These are phyloP conservation scores for Ligustrum vulgare DNA, from an alignment of 257 asterid species.

Conservation along the genomic window DNA sequence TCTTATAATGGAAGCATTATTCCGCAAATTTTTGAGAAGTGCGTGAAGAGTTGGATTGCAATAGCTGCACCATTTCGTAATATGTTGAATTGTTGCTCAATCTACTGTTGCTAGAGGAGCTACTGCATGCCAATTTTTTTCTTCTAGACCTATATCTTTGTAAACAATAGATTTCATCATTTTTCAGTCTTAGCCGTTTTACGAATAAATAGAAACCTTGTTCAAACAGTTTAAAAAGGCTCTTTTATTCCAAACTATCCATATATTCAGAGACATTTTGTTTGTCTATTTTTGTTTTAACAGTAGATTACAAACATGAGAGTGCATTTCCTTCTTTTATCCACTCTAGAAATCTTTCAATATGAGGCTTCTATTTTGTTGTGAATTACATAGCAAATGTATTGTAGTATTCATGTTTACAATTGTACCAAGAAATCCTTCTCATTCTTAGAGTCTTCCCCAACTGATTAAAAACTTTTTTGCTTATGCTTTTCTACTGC, in stretches of 20 bases:
- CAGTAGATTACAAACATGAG: not conserved
- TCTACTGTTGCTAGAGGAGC: not conserved
- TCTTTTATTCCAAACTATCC: not conserved
- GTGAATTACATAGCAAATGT: too few species aligned
- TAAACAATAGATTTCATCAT: not conserved
- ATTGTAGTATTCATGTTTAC: not conserved
- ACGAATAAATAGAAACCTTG: not conserved
- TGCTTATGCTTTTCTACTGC: too few species aligned
- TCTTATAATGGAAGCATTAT: conserved; percentile 27
- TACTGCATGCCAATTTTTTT: not conserved
- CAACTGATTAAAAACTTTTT: too few species aligned
- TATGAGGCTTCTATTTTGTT: not conserved
- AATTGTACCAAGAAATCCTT: not conserved
- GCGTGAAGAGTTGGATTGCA: conserved; percentile 91
- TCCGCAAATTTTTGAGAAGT: conserved; percentile 86
- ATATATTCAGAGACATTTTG: not conserved
- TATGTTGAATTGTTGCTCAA: conserved; percentile 32
- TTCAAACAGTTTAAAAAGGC: not conserved
- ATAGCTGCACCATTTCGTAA: conserved; percentile 96
- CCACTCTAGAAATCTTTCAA: not conserved
- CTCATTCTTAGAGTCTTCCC: not conserved
- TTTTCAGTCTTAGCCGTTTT: not conserved
- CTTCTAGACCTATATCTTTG: not conserved
- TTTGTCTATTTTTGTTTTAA: not conserved
- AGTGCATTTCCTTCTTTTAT: not conserved